Evolutionary conservation across 2,329 filamentous ascomycete species (phyloP), one percentile per base, ranked within the genome.

Genomic region (Neonectria neomacrospora): DNA sequence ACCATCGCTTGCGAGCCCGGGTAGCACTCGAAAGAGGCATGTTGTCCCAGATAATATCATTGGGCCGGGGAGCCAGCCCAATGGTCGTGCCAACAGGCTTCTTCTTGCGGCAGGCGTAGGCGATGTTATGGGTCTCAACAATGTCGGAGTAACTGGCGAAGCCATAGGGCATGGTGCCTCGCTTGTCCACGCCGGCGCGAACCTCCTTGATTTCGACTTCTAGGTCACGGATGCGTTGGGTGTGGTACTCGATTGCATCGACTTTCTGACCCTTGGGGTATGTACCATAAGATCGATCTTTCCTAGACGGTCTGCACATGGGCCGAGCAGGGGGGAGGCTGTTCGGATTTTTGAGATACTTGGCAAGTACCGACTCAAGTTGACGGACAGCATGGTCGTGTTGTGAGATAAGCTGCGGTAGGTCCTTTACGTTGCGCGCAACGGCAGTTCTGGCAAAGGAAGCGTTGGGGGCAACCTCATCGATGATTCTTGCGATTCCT

Each of bases 11-110:
- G 81, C 91, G 91, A 65, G 86, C 86, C 56, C 94, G 88, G 1
- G 89, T 86, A 28, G 86, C 82, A 41, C 89, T 89, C 16, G 85
- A 87, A 60, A 98, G 81, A 6, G 88, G 86, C 81, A 99, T 86
- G 73, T 99, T 99, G 76, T 93, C 91, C 96, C 96, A 99, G 68
- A 99, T 97, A 56, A 99, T 87, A 76, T 98, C 95, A 75, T 92
- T 93, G 3, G 96, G 95, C 62, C 89, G 88, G 2, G 96, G 94
- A 1, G 96, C 94, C 14, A 98, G 84, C 6, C 82, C 84, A 58
- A 99, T 88, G 0, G 87, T 91, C 0, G 93, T 89, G 5, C 93
- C 93, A 42, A 92, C 85, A 0, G 93, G 92, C 70, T 91, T 91
- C 81, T 96, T 96, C 52, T 89, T 92, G 62, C 91, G 91, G 22